Evolutionary conservation across 2,329 filamentous ascomycete species (phyloP), one percentile per base, ranked within the genome.

Genomic region (Talaromyces albobiverticillius): DNA sequence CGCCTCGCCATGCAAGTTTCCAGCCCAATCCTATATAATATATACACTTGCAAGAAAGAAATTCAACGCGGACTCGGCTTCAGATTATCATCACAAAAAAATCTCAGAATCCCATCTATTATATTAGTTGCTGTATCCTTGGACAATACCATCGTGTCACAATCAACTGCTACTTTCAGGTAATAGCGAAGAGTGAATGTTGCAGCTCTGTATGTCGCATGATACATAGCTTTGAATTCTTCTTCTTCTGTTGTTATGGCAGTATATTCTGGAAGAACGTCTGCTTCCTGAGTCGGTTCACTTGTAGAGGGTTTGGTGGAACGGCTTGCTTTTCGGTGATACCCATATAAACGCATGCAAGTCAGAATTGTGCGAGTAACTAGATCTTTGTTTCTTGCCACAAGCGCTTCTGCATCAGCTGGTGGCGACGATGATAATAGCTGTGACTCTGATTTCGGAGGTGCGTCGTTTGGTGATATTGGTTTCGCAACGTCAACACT

Each of bases 221-320:
- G 72, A 50, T 75, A 75, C 70, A 75, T 73, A 14, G 66, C 56
- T 46, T 73, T 75, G 52, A 75, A 75, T 11, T 73, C 71, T 38
- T 73, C 71, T 46, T 75, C 71, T 20, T 51, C 53, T 3, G 47
- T 42, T 13, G 32, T 13, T 1, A 5, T 32, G 11, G n/a, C 16
- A 10, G 14, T 11, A 9, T 46, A 45, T 32, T 55, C 53, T 7
- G 46, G 29, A 14, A 32, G 36, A 40, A 26, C 45, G 23, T 25
- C 29, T 8, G 45, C 49, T 10, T 41, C 40, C 11, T 46, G 26
- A n/a, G n/a, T n/a, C n/a, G n/a, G n/a, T n/a, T n/a, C n/a, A n/a
- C n/a, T 63, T 66, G 46, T 48, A 57, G n/a, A 56, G 57, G 32
- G 46, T 46, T 47, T 52, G 6, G 60, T 56, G 5, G 64, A 57